Percentiles rank a stretch among this genome's conserved stretches.
These are phyloP conservation scores for Artemisia argyi DNA, from an alignment of 129 eudicot genomes.

Conservation along the genomic window DNA sequence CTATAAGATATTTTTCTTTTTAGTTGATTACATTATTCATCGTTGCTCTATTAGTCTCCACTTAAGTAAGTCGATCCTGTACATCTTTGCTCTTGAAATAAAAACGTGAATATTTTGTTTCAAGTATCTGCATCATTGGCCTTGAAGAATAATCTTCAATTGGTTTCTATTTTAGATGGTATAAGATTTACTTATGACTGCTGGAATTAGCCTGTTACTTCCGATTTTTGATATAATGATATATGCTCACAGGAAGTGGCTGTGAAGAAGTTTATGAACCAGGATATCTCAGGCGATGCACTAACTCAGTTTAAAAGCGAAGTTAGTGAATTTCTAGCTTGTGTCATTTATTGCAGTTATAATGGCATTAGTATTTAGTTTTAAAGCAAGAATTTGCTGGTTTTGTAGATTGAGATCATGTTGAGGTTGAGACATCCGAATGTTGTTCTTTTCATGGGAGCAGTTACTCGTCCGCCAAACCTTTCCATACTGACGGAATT, in stretches of 20 bases:
- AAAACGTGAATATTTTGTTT: conserved; percentile 13
- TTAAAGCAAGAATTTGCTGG: conserved; percentile 4
- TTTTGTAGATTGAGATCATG: conserved; percentile 90
- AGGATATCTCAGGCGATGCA: conserved; percentile 88
- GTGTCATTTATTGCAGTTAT: conserved; percentile 8
- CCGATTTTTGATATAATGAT: conserved; percentile 17
- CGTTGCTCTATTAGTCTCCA: neutral
- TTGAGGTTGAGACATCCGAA: conserved; percentile 96
- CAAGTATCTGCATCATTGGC: conserved; percentile 21
- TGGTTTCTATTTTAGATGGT: neutral
- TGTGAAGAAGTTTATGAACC: conserved; percentile 90
- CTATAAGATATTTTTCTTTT: neutral
- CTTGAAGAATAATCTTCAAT: neutral
- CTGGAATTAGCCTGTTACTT: neutral
- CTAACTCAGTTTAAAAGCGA: conserved; percentile 84
- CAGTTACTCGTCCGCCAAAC: conserved; percentile 92
- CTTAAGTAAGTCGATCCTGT: too few relatives aligned
- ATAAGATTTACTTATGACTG: neutral
- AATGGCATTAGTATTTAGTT: neutral
- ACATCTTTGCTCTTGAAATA: neutral
- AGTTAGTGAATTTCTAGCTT: conserved; percentile 42
- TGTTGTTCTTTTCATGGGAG: conserved; percentile 99
- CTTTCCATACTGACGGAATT: conserved; percentile 94
- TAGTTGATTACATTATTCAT: neutral
- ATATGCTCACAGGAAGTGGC: conserved; percentile 84